Evolutionary conservation across 2,329 filamentous ascomycete species (phyloP).

Genomic region (Calonectria fujianensis): DNA sequence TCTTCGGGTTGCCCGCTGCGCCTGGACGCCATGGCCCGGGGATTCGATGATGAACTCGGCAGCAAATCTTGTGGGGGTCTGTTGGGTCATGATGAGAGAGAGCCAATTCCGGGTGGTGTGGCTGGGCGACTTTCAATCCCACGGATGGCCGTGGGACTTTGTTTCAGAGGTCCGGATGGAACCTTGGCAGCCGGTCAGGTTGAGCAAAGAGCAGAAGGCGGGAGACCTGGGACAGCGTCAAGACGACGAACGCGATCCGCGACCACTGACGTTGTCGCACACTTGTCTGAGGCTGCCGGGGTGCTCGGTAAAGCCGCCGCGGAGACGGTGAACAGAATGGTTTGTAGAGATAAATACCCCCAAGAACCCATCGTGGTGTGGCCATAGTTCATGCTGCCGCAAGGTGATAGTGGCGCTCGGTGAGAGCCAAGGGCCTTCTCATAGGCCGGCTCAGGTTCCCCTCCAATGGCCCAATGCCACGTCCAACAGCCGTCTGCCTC

Average conservation of each 20-base stretch:
- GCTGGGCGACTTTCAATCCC: constrained; percentile 36
- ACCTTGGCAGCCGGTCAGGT: constrained; percentile 24
- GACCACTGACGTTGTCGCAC: constrained; percentile 32
- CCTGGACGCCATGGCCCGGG: constrained; percentile 48
- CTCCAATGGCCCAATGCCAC: constrained; percentile 51
- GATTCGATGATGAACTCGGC: constrained; percentile 54
- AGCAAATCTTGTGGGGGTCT: constrained; percentile 46
- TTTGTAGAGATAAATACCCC: constrained; percentile 17
- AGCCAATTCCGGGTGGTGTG: constrained; percentile 34
- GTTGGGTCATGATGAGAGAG: constrained; percentile 47
- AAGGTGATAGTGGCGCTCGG: constrained; percentile 54
- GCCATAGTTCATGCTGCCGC: constrained; percentile 49
- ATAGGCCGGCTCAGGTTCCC: constrained; percentile 35
- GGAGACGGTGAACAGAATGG: constrained; percentile 34
- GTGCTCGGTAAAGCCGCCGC: constrained; percentile 23
- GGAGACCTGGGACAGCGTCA: constrained; percentile 6
- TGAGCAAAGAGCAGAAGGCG: constrained; percentile 22
- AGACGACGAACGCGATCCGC: constrained; percentile 19
- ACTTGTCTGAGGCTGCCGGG: constrained; percentile 30
- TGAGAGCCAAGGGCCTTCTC: constrained; percentile 43
- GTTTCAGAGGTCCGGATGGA: background rate
- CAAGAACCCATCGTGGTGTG: constrained; percentile 32
- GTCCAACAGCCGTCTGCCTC: constrained; percentile 50
- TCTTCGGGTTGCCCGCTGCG: constrained; percentile 52
- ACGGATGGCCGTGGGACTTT: constrained; percentile 24